phyloP scores from a whole-genome alignment of 1,284 basidiomycete genomes.

The Boletus sp. region DNA sequence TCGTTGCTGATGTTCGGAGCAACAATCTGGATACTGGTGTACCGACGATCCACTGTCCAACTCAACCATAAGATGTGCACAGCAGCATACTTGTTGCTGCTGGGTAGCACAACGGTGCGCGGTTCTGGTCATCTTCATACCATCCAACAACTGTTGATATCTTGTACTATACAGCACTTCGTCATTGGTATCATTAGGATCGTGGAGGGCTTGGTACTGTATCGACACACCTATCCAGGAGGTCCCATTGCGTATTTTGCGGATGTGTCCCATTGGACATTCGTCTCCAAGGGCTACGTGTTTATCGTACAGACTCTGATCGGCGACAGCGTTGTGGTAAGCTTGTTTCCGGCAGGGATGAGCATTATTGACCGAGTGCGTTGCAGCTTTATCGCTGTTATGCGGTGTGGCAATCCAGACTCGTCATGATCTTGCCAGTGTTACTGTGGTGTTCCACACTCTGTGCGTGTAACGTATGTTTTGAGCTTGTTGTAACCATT shows the following conservation, averaged over 20 bases:
- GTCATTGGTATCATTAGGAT: constrained; percentile 21
- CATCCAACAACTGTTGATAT: background rate
- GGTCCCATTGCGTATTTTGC: constrained; percentile 7
- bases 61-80: constrained; percentile 6
- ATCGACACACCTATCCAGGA: constrained; percentile 6
- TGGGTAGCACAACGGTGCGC: constrained; percentile 14
- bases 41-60: background rate
- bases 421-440: constrained; percentile 25
- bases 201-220: constrained; percentile 13
- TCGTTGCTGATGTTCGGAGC: constrained; percentile 15
- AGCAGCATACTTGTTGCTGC: constrained; percentile 1
- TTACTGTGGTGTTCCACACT: constrained; percentile 24
- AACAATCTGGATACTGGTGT: constrained; percentile 4
- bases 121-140: background rate
- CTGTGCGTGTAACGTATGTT: constrained; percentile 15
- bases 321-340: constrained; percentile 39
- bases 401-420: constrained; percentile 25
- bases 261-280: constrained; percentile 8
- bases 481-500: background rate
- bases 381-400: constrained; percentile 32
- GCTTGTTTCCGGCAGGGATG: constrained; percentile 3
- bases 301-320: constrained; percentile 36
- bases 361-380: background rate
- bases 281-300: background rate
- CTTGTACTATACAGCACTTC: constrained; percentile 22